phyloP scores from a whole-genome alignment of 1,284 basidiomycete genomes.

The Cutaneotrichosporon cutaneum region DNA sequence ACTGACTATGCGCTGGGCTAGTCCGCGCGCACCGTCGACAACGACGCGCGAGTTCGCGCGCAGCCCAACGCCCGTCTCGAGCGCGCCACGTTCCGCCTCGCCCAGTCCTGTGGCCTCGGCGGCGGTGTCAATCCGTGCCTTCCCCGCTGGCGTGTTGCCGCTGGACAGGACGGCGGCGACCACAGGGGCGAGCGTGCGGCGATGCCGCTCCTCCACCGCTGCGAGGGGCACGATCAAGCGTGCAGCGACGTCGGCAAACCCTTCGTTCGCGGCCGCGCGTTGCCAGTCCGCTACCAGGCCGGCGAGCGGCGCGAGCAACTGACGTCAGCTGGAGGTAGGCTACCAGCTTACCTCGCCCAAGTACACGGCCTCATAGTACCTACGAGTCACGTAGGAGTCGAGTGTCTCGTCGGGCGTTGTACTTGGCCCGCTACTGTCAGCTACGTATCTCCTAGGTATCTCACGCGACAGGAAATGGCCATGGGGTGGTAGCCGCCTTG shows the following conservation, averaged over 20 bases:
- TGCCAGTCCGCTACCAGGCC: conserved; percentile 32
- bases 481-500: conserved; percentile 11
- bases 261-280: conserved; percentile 14
- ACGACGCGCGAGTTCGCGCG: conserved; percentile 25
- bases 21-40: conserved; percentile 27
- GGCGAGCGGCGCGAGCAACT: conserved; percentile 36
- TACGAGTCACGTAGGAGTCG: conserved; percentile 24
- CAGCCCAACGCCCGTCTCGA: conserved; percentile 30
- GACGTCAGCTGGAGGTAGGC: neutral
- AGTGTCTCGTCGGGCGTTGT: conserved; percentile 17
- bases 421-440: conserved; percentile 31
- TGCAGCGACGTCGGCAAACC: neutral
- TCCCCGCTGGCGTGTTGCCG: neutral
- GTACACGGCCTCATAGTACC: conserved; percentile 45
- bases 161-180: conserved; percentile 9
- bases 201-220: conserved; percentile 34
- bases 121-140: neutral
- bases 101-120: conserved; percentile 6
- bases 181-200: conserved; percentile 30
- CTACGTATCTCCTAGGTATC: conserved; percentile 7
- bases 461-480: conserved; percentile 39
- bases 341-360: conserved; percentile 36
- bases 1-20: conserved; percentile 25
- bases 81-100: conserved; percentile 21
- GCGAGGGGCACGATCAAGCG: neutral